Conservation (phyloP, 2,329 filamentous ascomycete genomes). For the Fusarium temperatum region DNA sequence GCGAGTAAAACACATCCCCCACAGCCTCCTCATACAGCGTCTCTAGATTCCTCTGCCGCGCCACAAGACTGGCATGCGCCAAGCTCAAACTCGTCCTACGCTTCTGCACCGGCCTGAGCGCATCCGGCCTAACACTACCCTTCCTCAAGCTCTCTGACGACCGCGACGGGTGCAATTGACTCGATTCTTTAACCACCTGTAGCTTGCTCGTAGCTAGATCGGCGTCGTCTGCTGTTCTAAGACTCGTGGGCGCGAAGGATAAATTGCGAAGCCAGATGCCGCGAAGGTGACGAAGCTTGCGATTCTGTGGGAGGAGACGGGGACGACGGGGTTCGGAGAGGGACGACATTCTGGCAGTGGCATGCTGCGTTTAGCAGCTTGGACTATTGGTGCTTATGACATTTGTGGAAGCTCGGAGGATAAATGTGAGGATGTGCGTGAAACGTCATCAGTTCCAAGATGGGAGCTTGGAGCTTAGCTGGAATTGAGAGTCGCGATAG, state of each 20-base stretch:
- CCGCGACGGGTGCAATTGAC: conserved; percentile 63
- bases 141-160: conserved; percentile 63
- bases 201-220: conserved; percentile 77
- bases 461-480: conserved; percentile 35
- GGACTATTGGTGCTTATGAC: conserved; percentile 17
- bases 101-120: conserved; percentile 42
- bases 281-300: conserved; percentile 86
- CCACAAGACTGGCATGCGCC: conserved; percentile 55
- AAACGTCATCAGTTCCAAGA: conserved; percentile 28
- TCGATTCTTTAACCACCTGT: conserved; percentile 57
- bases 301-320: conserved; percentile 75
- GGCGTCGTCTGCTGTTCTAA: conserved; percentile 81
- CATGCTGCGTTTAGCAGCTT: conserved; percentile 37
- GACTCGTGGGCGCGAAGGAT: conserved; percentile 67
- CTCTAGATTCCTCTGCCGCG: conserved; percentile 79
- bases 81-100: conserved; percentile 61
- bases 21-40: conserved; percentile 75
- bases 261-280: conserved; percentile 90
- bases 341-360: conserved; percentile 45
- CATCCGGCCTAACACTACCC: conserved; percentile 51
- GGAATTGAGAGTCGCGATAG: conserved; percentile 38
- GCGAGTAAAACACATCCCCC: conserved; percentile 88
- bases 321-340: conserved; percentile 55
- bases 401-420: conserved; percentile 19
- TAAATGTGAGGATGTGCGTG: neutral